Evolutionary conservation across 805 yeast species (phyloP), one percentile per base, ranked within the genome.

Genomic region (Ogataea zsoltii): DNA sequence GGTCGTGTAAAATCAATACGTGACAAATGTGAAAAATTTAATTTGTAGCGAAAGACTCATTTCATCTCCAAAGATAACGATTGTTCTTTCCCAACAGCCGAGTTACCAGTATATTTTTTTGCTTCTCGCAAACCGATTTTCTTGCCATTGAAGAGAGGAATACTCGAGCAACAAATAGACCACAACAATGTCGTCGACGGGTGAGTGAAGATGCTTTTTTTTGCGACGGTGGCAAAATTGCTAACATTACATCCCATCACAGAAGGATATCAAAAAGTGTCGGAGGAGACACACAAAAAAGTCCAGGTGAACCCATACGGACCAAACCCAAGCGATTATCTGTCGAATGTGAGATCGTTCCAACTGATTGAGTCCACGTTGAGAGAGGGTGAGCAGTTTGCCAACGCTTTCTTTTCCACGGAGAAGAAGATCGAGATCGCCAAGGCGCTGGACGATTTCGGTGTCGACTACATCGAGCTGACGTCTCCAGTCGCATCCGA

Each of bases 331-430:
- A 82, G 88, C 42, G 99, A 92, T 73, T 91, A 72, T 67, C 70
- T 92, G 48, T 88, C 97, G 23, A 92, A 92, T 65, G 98, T 92
- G 29, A 76, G 85, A 54, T 82, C 79, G 56, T 92, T 91, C 72
- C 90, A 92, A 75, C 69, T 92, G 61, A 92, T 92, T 63, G 99
- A 92, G 73, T 88, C 96, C 29, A 92, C 99, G 4, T 76, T 92
- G 47, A 82, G 99, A 74, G 99, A 92, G 72, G 99, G 99, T 68
- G 99, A 92, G 72, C 99, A 92, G 71, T 92, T 92, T 65, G 97
- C 98, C 62, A 92, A 92, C 64, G 96, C 99, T 3, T 94, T 92
- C 70, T 92, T 92, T 75, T 74, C 82, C 58, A 88, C 96, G 15
- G 98, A 88, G 66, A 92, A 88, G 76, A 92, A 92, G 74, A 89